Percentiles rank a stretch among this genome's conserved stretches.
Conservation (phyloP, 2,329 filamentous ascomycete species). For the Diaporthe batatas region DNA sequence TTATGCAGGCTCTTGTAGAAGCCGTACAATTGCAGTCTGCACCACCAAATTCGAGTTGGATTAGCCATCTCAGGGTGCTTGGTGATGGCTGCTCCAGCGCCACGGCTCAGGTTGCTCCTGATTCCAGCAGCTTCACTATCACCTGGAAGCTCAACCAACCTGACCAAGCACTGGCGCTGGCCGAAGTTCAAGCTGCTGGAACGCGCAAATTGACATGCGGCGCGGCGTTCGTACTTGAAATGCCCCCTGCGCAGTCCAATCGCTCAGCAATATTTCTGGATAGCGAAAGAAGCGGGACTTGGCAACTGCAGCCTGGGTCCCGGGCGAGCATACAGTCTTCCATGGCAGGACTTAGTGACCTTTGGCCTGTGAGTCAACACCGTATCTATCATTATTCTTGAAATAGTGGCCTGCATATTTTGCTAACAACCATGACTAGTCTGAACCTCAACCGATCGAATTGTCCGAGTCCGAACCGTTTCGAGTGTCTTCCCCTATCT, state of each 20-base stretch:
- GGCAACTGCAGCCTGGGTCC: background rate
- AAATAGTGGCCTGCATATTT: background rate
- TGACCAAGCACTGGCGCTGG: background rate
- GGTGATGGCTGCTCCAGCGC: constrained; percentile 4
- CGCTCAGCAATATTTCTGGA: background rate
- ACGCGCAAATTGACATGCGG: background rate
- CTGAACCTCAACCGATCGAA: background rate
- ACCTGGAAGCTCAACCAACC: background rate
- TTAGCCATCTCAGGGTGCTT: background rate
- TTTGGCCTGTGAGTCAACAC: background rate
- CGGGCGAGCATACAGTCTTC: background rate
- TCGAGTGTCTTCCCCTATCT: background rate
- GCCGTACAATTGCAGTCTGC: background rate
- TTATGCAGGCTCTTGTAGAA: background rate
- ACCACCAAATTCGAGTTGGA: background rate
- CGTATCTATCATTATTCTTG: background rate
- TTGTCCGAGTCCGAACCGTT: background rate
- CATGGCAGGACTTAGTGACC: background rate
- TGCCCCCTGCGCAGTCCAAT: background rate
- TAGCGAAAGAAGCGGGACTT: constrained; percentile 3
- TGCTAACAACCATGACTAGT: background rate
- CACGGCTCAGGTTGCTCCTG: background rate
- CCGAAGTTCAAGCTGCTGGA: background rate
- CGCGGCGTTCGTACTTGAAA: background rate
- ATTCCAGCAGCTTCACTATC: background rate